Conservation (phyloP, 75 land plant genomes). For the Larix kaempferi region DNA sequence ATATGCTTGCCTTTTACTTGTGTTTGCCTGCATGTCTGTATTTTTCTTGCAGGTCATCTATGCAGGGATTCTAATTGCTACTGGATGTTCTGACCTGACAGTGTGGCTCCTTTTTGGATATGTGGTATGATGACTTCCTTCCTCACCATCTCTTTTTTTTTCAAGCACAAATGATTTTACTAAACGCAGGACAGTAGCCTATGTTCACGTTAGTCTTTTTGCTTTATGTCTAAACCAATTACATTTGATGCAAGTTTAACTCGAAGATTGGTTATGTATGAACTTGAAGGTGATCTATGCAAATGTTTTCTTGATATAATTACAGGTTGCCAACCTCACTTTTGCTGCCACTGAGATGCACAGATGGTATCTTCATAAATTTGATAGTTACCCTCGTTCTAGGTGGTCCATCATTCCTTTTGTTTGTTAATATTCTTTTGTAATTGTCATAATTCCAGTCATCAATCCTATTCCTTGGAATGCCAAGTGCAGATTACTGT, state of each 20-base stretch:
- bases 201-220: not conserved
- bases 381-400: slow-evolving; percentile 50
- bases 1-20: not conserved
- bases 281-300: not conserved
- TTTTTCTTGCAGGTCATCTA: slow-evolving; percentile 54
- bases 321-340: slow-evolving; percentile 51
- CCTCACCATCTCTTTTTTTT: not conserved
- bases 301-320: not conserved
- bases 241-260: not conserved
- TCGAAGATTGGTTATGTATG: not conserved
- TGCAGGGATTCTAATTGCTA: slow-evolving; percentile 59
- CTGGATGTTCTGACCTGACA: slow-evolving; percentile 54
- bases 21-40: not conserved
- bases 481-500: not conserved
- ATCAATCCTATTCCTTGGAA: not conserved
- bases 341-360: slow-evolving; percentile 68
- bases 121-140: slow-evolving; percentile 43
- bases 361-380: slow-evolving; percentile 58
- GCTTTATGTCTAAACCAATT: not conserved
- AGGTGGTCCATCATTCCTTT: slow-evolving; percentile 47
- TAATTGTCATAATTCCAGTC: not conserved
- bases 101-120: slow-evolving; percentile 68
- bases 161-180: not conserved
- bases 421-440: slow-evolving; percentile 23
- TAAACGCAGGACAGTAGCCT: not conserved